Conservation (phyloP, 495 filamentous ascomycete species). For the Xylaria longipes region DNA sequence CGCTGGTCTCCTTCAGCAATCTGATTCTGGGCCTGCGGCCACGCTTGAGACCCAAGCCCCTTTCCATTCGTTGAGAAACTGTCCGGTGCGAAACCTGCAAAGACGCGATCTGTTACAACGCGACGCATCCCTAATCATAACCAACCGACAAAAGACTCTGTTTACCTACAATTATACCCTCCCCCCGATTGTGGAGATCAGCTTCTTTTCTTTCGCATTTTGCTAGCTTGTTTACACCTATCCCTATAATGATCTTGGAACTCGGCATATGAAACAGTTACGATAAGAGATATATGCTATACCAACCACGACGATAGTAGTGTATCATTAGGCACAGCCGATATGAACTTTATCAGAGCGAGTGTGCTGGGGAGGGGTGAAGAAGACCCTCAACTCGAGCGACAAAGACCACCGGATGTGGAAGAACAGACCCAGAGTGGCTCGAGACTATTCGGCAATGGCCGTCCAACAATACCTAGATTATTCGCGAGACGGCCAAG, state of each 20-base stretch:
- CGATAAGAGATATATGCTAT: neutral
- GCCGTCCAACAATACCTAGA: slow-evolving; percentile 41
- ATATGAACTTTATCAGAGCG: slow-evolving; percentile 36
- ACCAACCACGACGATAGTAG: neutral
- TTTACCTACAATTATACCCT: neutral
- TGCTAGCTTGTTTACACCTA: neutral
- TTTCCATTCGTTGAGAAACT: slow-evolving; percentile 17
- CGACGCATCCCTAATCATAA: slow-evolving; percentile 8
- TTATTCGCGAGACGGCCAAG: slow-evolving; percentile 43
- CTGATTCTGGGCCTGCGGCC: slow-evolving; percentile 2
- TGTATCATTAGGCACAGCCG: neutral
- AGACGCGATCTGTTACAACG: neutral
- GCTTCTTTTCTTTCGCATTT: slow-evolving; percentile 24
- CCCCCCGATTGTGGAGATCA: slow-evolving; percentile 21
- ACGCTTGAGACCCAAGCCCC: neutral
- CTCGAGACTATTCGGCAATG: slow-evolving; percentile 29
- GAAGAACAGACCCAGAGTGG: slow-evolving; percentile 26
- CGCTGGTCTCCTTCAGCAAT: neutral
- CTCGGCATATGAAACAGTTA: neutral
- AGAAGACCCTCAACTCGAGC: slow-evolving; percentile 20
- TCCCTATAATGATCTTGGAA: neutral
- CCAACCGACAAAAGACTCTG: neutral
- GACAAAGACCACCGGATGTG: slow-evolving; percentile 17
- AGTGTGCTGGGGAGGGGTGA: slow-evolving; percentile 27
- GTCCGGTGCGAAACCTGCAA: slow-evolving; percentile 7